These are phyloP conservation scores for Escallonia herrerae DNA, from an alignment of 129 eudicot species.

Conservation along the genomic window DNA sequence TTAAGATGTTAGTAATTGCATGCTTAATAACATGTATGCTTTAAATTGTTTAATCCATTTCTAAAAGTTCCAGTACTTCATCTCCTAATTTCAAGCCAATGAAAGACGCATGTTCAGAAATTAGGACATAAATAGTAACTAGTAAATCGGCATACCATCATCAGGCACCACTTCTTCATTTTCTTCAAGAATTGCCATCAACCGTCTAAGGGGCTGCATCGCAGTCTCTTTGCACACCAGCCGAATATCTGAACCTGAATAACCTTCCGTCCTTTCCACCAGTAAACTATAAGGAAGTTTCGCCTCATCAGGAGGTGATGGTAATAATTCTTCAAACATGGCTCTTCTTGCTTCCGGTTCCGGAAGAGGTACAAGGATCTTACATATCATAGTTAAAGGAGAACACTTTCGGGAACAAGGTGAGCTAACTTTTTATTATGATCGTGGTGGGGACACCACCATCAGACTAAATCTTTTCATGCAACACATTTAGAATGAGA, in stretches of 20 bases:
- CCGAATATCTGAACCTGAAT: slow-evolving; percentile 92
- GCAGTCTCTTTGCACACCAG: slow-evolving; percentile 96
- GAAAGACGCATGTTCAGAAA: neutral
- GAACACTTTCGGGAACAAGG: neutral
- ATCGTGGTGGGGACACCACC: no score
- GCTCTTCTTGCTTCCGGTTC: slow-evolving; percentile 88
- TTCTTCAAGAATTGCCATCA: slow-evolving; percentile 70
- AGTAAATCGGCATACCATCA: slow-evolving; percentile 51
- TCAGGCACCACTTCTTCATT: slow-evolving; percentile 68
- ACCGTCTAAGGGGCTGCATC: slow-evolving; percentile 94
- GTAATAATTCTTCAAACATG: slow-evolving; percentile 83
- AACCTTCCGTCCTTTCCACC: slow-evolving; percentile 80
- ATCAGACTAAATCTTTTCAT: no score
- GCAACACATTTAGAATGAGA: no score
- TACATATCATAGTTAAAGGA: slow-evolving; percentile 28
- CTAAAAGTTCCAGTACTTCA: no score
- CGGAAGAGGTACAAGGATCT: slow-evolving; percentile 98
- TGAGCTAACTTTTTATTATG: neutral
- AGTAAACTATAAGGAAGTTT: slow-evolving; percentile 66
- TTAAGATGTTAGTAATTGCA: no score
- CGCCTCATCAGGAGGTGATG: slow-evolving; percentile 40
- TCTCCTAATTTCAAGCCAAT: no score
- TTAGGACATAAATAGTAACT: neutral
- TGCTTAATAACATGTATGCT: no score
- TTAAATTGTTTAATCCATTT: no score